Evolutionary conservation across 73 alveolate genomes (phyloP), one percentile per base, ranked within the genome.

Genomic region (Paramecium bursaria): DNA sequence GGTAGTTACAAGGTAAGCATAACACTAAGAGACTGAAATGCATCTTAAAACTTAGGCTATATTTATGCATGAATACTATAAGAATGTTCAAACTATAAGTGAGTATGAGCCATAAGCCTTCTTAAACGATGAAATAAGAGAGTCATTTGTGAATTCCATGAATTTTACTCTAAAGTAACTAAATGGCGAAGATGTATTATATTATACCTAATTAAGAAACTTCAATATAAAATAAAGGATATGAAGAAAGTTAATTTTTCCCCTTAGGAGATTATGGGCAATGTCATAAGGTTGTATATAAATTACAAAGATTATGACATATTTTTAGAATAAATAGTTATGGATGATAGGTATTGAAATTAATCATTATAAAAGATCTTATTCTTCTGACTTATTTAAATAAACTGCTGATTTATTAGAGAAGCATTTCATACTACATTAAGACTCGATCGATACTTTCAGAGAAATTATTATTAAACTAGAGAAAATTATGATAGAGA

Each of bases 41-140:
- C 35, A 35, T 39, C 27, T 67, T 3, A 67, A 42, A 67, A 67
- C 60, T 10, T 67, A 13, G 4, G 19, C 82, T 3, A 15, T 39
- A 1, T 67, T 67, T 26, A 21, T 67, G 19, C 21, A 31, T 7
- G 82, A 67, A 67, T 67, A 67, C 23, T 67, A 67, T 21, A 67
- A 67, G 19, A 67, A 67, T 42, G 44, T 67, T 39, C 50, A 67
- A 67, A 57, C 44, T 19, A 39, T 67, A 11, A 67, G 82, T 67
- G 82, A 67, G 44, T 42, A 21, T 7, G 13, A 67, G 9, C 82
- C 82, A 9, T 53, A 67, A 14, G 82, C 82, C 17, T 67, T 67
- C 44, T 42, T 67, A 26, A 67, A 53, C 4, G 82, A 67, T 67
- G 82, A 67, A 67, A 67, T 67, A 25, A 67, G 82, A 67, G 82